Evolutionary conservation across 345 rosid species (phyloP).

Genomic region (Psidium guajava): DNA sequence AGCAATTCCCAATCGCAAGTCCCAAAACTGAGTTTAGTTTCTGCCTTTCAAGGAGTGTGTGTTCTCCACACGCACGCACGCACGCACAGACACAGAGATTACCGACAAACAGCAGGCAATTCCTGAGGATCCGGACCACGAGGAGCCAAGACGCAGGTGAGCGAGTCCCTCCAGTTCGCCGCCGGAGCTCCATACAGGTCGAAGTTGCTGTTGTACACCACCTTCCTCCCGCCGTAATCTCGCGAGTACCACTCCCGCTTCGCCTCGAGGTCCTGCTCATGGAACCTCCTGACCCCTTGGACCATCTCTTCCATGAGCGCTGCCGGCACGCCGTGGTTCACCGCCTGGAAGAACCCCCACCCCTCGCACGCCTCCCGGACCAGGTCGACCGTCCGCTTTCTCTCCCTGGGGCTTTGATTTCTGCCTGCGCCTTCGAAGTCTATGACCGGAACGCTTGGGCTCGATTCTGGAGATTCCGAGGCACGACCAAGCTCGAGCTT

Average conservation of each 20-base stretch:
- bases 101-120: conserved; percentile 28
- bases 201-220: conserved; percentile 19
- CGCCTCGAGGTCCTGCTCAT: conserved; percentile 18
- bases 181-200: conserved; percentile 14
- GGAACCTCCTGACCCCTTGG: conserved; percentile 21
- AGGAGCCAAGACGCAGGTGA: conserved; percentile 17
- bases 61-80: neutral
- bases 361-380: conserved; percentile 18
- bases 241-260: conserved; percentile 18
- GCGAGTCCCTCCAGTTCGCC: conserved; percentile 35
- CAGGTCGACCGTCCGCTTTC: neutral
- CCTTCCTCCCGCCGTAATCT: conserved; percentile 7
- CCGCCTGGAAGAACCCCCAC: conserved; percentile 36
- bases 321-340: conserved; percentile 24
- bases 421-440: conserved; percentile 10
- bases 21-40: neutral
- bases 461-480: neutral
- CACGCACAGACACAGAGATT: too few relatives aligned
- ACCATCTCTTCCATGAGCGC: conserved; percentile 11
- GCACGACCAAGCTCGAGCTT: neutral
- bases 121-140: conserved; percentile 17
- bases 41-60: neutral
- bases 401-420: neutral
- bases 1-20: neutral
- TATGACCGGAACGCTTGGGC: conserved; percentile 19